Conservation (phyloP, 2,329 filamentous ascomycete genomes). For the Escovopsis sp. region DNA sequence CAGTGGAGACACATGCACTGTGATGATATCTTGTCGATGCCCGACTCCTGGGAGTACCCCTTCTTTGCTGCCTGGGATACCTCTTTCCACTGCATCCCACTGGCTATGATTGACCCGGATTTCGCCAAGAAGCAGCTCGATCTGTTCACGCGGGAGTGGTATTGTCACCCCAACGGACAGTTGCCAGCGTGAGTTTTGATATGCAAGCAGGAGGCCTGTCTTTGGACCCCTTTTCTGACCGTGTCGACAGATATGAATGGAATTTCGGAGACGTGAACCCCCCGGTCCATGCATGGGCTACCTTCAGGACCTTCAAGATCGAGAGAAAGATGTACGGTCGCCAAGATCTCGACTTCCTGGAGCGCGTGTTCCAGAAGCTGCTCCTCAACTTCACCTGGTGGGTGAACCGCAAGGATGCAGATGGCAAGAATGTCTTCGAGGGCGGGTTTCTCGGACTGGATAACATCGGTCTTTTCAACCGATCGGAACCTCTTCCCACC, state of each 20-base stretch:
- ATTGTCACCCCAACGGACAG: slow-evolving; percentile 95
- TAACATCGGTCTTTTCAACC: slow-evolving; percentile 96
- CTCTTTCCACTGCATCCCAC: slow-evolving; percentile 88
- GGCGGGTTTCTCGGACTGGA: slow-evolving; percentile 90
- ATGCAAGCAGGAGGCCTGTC: background rate
- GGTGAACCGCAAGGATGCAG: slow-evolving; percentile 90
- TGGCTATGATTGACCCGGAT: slow-evolving; percentile 95
- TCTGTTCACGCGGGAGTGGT: slow-evolving; percentile 93
- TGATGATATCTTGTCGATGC: slow-evolving; percentile 94
- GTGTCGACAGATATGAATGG: slow-evolving; percentile 59
- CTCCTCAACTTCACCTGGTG: slow-evolving; percentile 98
- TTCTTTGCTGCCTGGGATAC: slow-evolving; percentile 98
- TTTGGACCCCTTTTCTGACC: background rate
- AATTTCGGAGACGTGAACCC: slow-evolving; percentile 97
- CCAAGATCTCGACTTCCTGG: slow-evolving; percentile 88
- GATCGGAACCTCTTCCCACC: slow-evolving; percentile 85
- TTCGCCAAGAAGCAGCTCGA: slow-evolving; percentile 98
- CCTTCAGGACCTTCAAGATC: slow-evolving; percentile 94
- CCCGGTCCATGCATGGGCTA: slow-evolving; percentile 90
- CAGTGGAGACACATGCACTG: slow-evolving; percentile 93
- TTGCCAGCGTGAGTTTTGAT: slow-evolving; percentile 55
- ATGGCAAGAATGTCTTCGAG: slow-evolving; percentile 95
- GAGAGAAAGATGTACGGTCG: slow-evolving; percentile 94
- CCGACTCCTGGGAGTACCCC: slow-evolving; percentile 96
- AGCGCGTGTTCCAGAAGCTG: slow-evolving; percentile 91